A percentile compares a stretch with the other conserved stretches of the same genome.
phyloP scores from a whole-genome alignment of 306 rosid genomes.

The Hippophae gyantsensis region DNA sequence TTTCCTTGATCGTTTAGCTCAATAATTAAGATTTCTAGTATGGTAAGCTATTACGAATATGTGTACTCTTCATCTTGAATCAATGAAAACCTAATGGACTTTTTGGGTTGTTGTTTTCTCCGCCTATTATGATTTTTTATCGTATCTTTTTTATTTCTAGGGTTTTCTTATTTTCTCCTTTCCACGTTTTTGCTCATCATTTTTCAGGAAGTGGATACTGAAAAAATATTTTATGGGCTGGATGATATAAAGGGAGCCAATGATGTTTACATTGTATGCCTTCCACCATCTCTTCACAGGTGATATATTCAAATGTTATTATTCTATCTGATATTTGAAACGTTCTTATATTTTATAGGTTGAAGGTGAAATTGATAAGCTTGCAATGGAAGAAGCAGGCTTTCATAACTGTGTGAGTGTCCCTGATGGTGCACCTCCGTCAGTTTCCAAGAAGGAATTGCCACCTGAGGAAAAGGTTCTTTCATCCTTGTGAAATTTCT shows the following conservation, averaged over 20 bases:
- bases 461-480: conserved; percentile 69
- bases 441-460: conserved; percentile 54
- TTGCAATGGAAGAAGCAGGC: conserved; percentile 99
- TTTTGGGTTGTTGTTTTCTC: too few relatives aligned
- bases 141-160: too few relatives aligned
- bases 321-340: conserved; percentile 7
- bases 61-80: too few relatives aligned
- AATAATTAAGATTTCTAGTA: too few relatives aligned
- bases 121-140: too few relatives aligned
- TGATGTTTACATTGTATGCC: conserved; percentile 78
- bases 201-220: conserved; percentile 81
- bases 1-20: too few relatives aligned
- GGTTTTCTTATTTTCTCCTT: too few relatives aligned
- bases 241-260: conserved; percentile 65
- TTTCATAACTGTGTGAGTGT: conserved; percentile 82
- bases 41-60: too few relatives aligned
- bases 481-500: not conserved
- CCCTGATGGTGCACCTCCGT: conserved; percentile 92
- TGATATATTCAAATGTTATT: conserved; percentile 12
- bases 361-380: conserved; percentile 97
- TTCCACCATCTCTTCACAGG: conserved; percentile 11
- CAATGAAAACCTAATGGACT: too few relatives aligned
- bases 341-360: conserved; percentile 42
- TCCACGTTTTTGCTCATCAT: conserved; percentile 6
- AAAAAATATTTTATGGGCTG: conserved; percentile 80